Conservation (phyloP, 169 alveolate genomes). For the Plasmodium reichenowi region DNA sequence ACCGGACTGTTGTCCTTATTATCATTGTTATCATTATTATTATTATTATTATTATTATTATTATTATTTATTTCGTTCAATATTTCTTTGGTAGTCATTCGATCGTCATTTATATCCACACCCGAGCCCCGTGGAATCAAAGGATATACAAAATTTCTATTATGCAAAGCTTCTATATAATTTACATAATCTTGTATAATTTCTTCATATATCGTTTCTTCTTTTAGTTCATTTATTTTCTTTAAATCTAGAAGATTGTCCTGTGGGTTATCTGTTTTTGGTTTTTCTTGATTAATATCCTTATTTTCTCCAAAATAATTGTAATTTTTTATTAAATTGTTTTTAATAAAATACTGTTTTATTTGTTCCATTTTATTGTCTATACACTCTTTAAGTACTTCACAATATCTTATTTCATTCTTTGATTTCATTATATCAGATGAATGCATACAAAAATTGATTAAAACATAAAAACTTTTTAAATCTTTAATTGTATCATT, state of each 20-base stretch:
- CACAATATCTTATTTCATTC: constrained; percentile 47
- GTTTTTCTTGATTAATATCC: not conserved
- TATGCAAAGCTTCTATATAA: constrained; percentile 14
- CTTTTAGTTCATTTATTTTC: constrained; percentile 19
- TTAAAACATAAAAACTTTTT: constrained; percentile 29
- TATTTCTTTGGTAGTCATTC: constrained; percentile 46
- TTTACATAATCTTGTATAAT: constrained; percentile 47
- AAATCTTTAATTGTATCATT: constrained; percentile 45
- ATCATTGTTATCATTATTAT: not conserved
- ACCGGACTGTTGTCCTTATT: not conserved
- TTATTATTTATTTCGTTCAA: constrained; percentile 8
- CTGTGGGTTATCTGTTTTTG: not conserved
- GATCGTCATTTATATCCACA: not conserved
- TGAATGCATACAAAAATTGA: constrained; percentile 70
- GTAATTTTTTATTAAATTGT: constrained; percentile 8
- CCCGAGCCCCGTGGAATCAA: constrained; percentile 28
- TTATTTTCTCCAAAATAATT: not conserved
- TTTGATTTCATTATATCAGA: constrained; percentile 46
- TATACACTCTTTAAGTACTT: constrained; percentile 34
- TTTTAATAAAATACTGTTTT: constrained; percentile 29
- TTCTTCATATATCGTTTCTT: constrained; percentile 58
- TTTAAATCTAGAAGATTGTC: constrained; percentile 32
- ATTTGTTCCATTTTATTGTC: constrained; percentile 54
- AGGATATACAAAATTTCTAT: constrained; percentile 33
- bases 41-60: not conserved